phyloP scores from a whole-genome alignment of 768 basidiomycete genomes.

The Krasilnikovozyma curviuscula region DNA sequence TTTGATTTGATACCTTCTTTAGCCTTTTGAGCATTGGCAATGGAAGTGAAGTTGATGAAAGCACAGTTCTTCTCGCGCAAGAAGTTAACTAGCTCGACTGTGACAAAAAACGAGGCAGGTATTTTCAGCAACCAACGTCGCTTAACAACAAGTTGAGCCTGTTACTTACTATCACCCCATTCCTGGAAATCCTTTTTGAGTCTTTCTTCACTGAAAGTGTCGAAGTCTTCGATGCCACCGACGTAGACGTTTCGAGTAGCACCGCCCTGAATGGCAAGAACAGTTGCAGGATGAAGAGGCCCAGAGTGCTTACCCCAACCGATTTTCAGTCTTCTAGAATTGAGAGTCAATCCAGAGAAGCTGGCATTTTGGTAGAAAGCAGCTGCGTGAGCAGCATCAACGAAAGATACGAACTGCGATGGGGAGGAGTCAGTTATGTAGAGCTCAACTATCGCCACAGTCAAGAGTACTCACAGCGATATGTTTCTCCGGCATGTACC shows the following conservation, averaged over 20 bases:
- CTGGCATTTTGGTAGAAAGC: constrained; percentile 87
- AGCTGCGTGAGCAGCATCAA: constrained; percentile 79
- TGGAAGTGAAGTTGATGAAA: constrained; percentile 83
- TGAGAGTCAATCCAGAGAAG: constrained; percentile 71
- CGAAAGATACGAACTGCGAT: constrained; percentile 75
- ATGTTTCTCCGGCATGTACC: constrained; percentile 92
- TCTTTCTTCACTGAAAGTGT: constrained; percentile 70
- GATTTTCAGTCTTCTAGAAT: constrained; percentile 83
- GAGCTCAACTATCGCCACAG: background rate
- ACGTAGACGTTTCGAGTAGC: constrained; percentile 77
- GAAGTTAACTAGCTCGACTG: constrained; percentile 9
- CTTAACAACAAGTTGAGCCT: background rate
- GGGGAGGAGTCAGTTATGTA: background rate
- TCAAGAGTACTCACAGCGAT: constrained; percentile 50
- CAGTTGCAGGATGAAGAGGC: constrained; percentile 59
- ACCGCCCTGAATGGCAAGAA: constrained; percentile 74
- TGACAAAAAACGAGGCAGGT: constrained; percentile 22
- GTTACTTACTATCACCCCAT: constrained; percentile 30
- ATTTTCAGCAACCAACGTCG: background rate
- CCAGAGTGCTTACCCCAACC: constrained; percentile 97
- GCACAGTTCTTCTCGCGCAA: constrained; percentile 56
- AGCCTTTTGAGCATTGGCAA: constrained; percentile 92
- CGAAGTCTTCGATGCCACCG: constrained; percentile 65
- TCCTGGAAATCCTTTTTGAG: constrained; percentile 85
- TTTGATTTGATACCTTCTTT: constrained; percentile 75